Conservation (phyloP, 164 flowering plant species). For the Tinospora cordifolia region DNA sequence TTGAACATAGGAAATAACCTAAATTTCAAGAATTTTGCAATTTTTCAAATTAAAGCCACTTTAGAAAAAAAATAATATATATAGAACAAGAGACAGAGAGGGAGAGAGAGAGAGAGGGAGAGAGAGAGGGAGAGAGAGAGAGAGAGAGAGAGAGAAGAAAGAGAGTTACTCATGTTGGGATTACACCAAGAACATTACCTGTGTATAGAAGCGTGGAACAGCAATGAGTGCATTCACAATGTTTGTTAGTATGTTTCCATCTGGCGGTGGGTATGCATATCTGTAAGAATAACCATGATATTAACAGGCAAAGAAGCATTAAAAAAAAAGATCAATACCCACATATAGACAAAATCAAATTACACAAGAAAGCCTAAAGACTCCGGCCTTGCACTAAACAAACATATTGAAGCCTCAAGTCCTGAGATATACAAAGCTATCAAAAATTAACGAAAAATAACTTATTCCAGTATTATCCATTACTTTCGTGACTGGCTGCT, state of each 20-base stretch:
- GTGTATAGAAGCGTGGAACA: constrained; percentile 92
- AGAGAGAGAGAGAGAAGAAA: background rate
- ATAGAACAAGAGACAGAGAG: too few relatives aligned
- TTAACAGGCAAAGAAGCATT: background rate
- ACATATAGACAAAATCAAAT: background rate
- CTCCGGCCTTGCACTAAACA: background rate
- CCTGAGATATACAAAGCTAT: background rate
- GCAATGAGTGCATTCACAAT: constrained; percentile 96
- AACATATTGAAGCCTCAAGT: background rate
- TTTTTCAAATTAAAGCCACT: background rate
- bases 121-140: background rate
- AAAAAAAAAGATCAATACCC: too few relatives aligned
- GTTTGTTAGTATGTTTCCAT: constrained; percentile 88
- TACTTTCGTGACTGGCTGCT: background rate
- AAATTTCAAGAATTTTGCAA: background rate
- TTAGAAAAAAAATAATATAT: background rate
- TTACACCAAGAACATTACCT: constrained; percentile 36
- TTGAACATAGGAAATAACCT: background rate
- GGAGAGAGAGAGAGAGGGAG: background rate
- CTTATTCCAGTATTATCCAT: background rate
- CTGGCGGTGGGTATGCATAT: constrained; percentile 96
- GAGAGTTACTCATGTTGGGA: constrained; percentile 1
- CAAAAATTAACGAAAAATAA: background rate
- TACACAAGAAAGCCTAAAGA: background rate
- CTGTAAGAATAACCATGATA: constrained; percentile 30